Base-by-base conservation (phyloP, 306 rosid genomes). In the Quercus mongolica region DNA sequence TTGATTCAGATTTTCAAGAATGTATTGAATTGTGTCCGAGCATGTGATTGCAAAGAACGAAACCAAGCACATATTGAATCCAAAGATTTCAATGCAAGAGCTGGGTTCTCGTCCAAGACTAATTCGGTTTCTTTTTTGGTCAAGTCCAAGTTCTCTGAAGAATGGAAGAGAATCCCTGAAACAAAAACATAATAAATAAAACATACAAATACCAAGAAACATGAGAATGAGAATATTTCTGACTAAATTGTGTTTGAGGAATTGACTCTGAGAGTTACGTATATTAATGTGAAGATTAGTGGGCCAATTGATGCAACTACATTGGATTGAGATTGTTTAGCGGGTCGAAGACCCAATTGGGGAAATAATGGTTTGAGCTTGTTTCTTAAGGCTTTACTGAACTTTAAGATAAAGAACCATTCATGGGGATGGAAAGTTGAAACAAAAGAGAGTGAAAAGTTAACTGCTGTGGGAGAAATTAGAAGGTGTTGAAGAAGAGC, bases 61-160 rank as follows among this genome's bases (percentile, higher is more conserved):
- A 91, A 23, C 35, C 92, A 85, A 83, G 71, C 70, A 2, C 84
- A 88, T 33, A 91, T 35, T 8, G 86, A 73, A 63, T 90, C 87
- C 30, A 87, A 18, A 19, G 84, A 57, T 0, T 72, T 17, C 56
- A 74, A 75, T n/a, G 74, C 30, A 28, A 91, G 69, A 35, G 78
- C 79, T 13, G 88, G 85, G 52, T 84, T 73, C 80, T 88, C 83
- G 49, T 25, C 73, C 57, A 91, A 71, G 56, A 93, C 76, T 5
- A 54, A 2, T 64, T 79, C 74, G 1, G 75, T 63, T 80, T 90
- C 90, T 41, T 77, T 77, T 82, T 56, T 80, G 83, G 30, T 69
- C 41, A 14, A 90, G 69, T 15, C 92, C 98, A 3, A 91, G 59
- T 19, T 84, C 90, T 83, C 68, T 73, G 68, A 91, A 83, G 26